phyloP scores from a whole-genome alignment of 2,329 filamentous ascomycete species.

The Ceratocystis cacaofunesta region DNA sequence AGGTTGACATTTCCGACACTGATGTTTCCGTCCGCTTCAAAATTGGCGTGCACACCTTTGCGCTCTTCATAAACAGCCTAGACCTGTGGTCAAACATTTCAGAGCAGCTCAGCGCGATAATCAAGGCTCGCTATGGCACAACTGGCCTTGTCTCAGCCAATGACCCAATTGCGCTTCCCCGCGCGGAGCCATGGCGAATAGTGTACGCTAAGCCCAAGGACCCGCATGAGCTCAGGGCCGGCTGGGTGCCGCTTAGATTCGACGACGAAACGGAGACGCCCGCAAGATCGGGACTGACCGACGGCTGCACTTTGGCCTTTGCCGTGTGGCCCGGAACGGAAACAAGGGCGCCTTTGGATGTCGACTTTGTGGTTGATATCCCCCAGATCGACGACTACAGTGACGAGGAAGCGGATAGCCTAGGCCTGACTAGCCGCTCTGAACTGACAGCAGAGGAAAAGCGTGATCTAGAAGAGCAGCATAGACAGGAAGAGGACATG shows the following conservation, averaged over 20 bases:
- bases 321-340: slow-evolving; percentile 26
- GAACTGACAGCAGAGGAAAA: neutral
- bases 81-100: slow-evolving; percentile 43
- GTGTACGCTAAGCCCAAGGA: slow-evolving; percentile 34
- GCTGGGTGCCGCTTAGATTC: slow-evolving; percentile 33
- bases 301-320: slow-evolving; percentile 38
- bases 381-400: slow-evolving; percentile 32
- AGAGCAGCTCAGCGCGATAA: slow-evolving; percentile 39
- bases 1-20: slow-evolving; percentile 20
- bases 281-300: slow-evolving; percentile 29
- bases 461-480: neutral
- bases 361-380: slow-evolving; percentile 32
- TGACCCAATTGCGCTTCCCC: slow-evolving; percentile 27
- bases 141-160: slow-evolving; percentile 31
- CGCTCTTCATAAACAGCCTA: slow-evolving; percentile 48
- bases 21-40: slow-evolving; percentile 56
- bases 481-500: neutral
- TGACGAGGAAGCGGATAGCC: slow-evolving; percentile 19
- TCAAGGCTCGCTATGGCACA: slow-evolving; percentile 41
- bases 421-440: neutral
- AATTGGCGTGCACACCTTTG: slow-evolving; percentile 54
- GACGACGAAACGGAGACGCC: slow-evolving; percentile 30
- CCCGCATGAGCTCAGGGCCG: slow-evolving; percentile 31
- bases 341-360: slow-evolving; percentile 27
- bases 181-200: slow-evolving; percentile 26